Evolutionary conservation across 306 rosid genomes (phyloP).

Genomic region (Acmispon strigosus): DNA sequence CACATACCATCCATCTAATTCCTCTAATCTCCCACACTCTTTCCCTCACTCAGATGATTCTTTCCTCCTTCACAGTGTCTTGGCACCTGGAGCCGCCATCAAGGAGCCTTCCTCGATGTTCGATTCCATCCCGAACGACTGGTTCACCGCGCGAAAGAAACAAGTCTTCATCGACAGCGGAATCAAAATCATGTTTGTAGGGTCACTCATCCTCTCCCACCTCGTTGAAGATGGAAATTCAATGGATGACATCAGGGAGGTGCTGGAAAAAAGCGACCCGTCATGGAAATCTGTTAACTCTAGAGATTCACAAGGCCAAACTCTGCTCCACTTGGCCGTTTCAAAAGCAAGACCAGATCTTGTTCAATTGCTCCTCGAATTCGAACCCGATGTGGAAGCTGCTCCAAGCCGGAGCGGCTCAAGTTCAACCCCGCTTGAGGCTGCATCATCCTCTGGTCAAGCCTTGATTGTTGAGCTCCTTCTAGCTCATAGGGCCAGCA

Average conservation of each 20-base stretch:
- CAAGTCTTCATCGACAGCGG: conserved; percentile 78
- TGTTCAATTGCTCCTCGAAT: conserved; percentile 69
- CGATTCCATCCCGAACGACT: conserved; percentile 65
- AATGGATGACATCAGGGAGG: conserved; percentile 64
- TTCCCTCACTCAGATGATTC: conserved; percentile 61
- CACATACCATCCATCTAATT: conserved; percentile 36
- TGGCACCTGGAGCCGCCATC: conserved; percentile 71
- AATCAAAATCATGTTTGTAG: conserved; percentile 62
- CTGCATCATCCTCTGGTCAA: conserved; percentile 43
- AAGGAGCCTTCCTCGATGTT: conserved; percentile 56
- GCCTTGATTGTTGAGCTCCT: conserved; percentile 70
- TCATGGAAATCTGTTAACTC: conserved; percentile 54
- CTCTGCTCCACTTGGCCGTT: conserved; percentile 56
- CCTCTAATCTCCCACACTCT: conserved; percentile 49
- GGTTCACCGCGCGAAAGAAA: conserved; percentile 73
- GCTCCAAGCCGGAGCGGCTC: conserved; percentile 38
- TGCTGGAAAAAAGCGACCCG: conserved; percentile 54
- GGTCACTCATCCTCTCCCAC: conserved; percentile 50
- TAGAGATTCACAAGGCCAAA: conserved; percentile 43
- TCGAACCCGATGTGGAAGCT: conserved; percentile 52
- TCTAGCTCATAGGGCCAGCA: conserved; percentile 51
- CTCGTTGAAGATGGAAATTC: conserved; percentile 45
- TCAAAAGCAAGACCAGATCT: conserved; percentile 50
- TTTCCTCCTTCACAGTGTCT: conserved; percentile 74
- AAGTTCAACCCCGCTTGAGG: conserved; percentile 49